Conservation (phyloP, 2,329 filamentous ascomycete species). For the Alternaria triticina region DNA sequence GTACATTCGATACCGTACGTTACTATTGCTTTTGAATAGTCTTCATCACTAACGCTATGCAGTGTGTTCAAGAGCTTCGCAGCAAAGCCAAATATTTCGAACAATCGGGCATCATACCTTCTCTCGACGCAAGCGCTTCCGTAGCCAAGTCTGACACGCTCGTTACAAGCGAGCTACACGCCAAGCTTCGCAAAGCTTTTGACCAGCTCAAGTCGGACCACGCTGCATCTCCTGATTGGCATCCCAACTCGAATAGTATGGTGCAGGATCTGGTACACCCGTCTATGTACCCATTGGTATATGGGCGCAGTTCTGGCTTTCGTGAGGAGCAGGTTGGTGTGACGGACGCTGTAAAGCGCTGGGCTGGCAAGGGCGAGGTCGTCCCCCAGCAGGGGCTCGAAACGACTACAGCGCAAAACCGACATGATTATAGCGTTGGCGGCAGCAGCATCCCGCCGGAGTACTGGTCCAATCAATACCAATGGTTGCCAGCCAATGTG, state of each 20-base stretch:
- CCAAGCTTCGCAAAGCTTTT: constrained; percentile 55
- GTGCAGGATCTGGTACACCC: constrained; percentile 70
- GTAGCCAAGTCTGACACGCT: constrained; percentile 62
- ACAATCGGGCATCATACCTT: constrained; percentile 50
- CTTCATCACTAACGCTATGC: not conserved
- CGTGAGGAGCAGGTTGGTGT: constrained; percentile 35
- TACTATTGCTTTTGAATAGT: not conserved
- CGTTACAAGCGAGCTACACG: constrained; percentile 48
- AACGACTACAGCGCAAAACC: not conserved
- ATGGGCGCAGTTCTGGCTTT: constrained; percentile 57
- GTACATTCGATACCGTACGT: constrained; percentile 23
- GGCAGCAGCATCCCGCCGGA: constrained; percentile 12
- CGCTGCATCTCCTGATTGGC: constrained; percentile 56
- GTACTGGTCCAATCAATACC: constrained; percentile 37
- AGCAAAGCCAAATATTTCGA: constrained; percentile 59
- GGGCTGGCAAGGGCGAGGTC: constrained; percentile 40
- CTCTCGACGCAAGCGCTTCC: constrained; percentile 54
- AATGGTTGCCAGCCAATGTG: constrained; percentile 61
- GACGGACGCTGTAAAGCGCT: constrained; percentile 32
- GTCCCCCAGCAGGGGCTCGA: not conserved
- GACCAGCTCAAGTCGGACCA: constrained; percentile 57
- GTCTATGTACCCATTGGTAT: constrained; percentile 67
- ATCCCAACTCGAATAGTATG: constrained; percentile 62
- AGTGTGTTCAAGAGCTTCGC: constrained; percentile 53
- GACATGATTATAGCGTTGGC: constrained; percentile 4